phyloP scores from a whole-genome alignment of 495 filamentous ascomycete species.

The Aspergillus mulundensis region DNA sequence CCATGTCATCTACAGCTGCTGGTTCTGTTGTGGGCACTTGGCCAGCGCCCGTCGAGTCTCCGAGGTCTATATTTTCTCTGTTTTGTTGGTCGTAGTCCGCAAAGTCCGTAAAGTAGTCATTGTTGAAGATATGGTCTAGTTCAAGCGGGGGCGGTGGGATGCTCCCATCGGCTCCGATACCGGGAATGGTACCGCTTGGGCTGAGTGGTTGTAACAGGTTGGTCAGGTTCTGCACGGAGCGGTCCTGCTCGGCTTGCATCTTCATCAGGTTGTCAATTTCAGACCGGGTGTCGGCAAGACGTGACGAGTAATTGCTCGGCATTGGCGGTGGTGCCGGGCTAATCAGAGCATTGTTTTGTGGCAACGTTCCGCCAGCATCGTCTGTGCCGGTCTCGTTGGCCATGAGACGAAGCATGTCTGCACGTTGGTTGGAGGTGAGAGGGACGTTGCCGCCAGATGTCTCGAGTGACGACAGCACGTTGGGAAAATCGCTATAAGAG shows the following conservation, averaged over 20 bases:
- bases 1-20: slow-evolving; percentile 17
- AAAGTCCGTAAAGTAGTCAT: slow-evolving; percentile 55
- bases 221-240: slow-evolving; percentile 66
- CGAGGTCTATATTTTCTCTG: slow-evolving; percentile 24
- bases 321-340: slow-evolving; percentile 57
- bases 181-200: slow-evolving; percentile 76
- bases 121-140: slow-evolving; percentile 66
- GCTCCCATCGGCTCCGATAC: slow-evolving; percentile 49
- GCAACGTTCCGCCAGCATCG: slow-evolving; percentile 23
- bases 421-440: slow-evolving; percentile 72
- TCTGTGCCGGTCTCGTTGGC: slow-evolving; percentile 46
- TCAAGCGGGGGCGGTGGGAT: slow-evolving; percentile 49
- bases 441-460: slow-evolving; percentile 58
- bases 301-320: slow-evolving; percentile 47
- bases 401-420: slow-evolving; percentile 76
- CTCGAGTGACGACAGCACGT: slow-evolving; percentile 69
- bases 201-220: slow-evolving; percentile 70
- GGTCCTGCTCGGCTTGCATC: slow-evolving; percentile 68
- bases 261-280: slow-evolving; percentile 71
- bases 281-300: slow-evolving; percentile 58
- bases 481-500: slow-evolving; percentile 61
- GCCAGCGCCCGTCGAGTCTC: slow-evolving; percentile 14
- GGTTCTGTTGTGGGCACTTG: slow-evolving; percentile 13
- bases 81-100: slow-evolving; percentile 28
- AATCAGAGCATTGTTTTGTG: slow-evolving; percentile 53